Evolutionary conservation across 164 flowering plant genomes (phyloP), one percentile per base, ranked within the genome.

Genomic region (Chloranthus sessilifolius): DNA sequence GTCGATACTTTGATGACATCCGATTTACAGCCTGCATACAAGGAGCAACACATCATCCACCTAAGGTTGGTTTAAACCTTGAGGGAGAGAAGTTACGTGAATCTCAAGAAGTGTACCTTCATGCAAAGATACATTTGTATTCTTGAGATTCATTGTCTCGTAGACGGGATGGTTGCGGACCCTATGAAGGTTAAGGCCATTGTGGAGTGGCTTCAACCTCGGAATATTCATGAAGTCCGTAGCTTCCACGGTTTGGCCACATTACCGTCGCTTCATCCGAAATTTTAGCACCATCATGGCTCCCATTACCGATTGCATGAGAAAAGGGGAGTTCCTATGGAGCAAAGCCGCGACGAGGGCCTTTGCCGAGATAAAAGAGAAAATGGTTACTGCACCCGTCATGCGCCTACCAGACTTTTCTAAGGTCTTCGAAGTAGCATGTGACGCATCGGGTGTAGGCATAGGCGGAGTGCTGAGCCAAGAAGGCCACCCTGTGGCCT

Each of bases 231-330:
- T 2, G 33, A 52, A 7, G 44, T 39, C 5, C 6, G 42, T 12
- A 37, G 55, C 7, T 52, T 52, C 34, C 55, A 52, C 39, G 44
- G 55, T 1, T 15, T 17, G 1, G 45, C 33, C 7, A 14, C 45
- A 6, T 52, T 28, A 38, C 12, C 0, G 34, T 4, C 9, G 37
- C 1, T 52, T 38, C 22, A 26, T 52, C 22, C n/a, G n/a, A 5
- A 37, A 23, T 24, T 50, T 50, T 7, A 35, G 54, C 2, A 20
- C 21, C 8, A 22, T 50, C 7, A 36, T 35, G 19, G 27, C 42
- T 8, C 43, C 43, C 4, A 23, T 50, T 2, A 23, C 19, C 5
- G 15, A 35, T 3, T 11, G 3, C 7, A 0, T 50, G 23, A 50
- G 24, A 30, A 8, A 11, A 1, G 21, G 9, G 14, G 15, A 7